Evolutionary conservation across 805 yeast species (phyloP).

Genomic region (Candida morakotiae): DNA sequence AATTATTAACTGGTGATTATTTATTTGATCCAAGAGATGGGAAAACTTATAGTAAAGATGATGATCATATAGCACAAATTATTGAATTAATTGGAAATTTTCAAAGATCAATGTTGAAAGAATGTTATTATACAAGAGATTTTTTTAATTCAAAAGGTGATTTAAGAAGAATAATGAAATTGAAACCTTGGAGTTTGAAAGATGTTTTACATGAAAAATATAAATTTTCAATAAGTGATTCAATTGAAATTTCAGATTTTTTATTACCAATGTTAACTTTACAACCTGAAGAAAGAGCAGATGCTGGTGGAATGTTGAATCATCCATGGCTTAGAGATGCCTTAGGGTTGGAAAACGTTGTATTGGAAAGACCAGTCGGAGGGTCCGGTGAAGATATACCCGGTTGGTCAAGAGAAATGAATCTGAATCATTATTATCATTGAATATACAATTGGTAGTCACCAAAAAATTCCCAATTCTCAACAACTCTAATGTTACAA

Average conservation of each 20-base stretch:
- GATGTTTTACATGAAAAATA: constrained; percentile 85
- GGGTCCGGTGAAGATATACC: constrained; percentile 83
- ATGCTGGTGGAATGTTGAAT: constrained; percentile 92
- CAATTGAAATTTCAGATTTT: constrained; percentile 71
- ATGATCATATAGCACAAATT: constrained; percentile 94
- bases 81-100: constrained; percentile 74
- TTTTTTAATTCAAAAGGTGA: constrained; percentile 67
- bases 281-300: constrained; percentile 80
- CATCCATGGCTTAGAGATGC: constrained; percentile 85
- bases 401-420: constrained; percentile 81
- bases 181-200: constrained; percentile 85
- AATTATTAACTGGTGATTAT: constrained; percentile 90
- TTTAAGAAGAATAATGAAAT: constrained; percentile 69
- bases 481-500: constrained; percentile 58
- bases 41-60: constrained; percentile 76
- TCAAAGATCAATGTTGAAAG: constrained; percentile 54
- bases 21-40: constrained; percentile 87
- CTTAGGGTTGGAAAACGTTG: constrained; percentile 65
- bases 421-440: constrained; percentile 4
- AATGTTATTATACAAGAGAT: constrained; percentile 58
- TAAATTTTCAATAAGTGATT: constrained; percentile 62
- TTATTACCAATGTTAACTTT: constrained; percentile 76
- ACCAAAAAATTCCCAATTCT: too few species aligned
- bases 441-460: too few species aligned
- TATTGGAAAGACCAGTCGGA: constrained; percentile 69